Conservation (phyloP, 2,329 filamentous ascomycete species). For the Talaromyces piceae region DNA sequence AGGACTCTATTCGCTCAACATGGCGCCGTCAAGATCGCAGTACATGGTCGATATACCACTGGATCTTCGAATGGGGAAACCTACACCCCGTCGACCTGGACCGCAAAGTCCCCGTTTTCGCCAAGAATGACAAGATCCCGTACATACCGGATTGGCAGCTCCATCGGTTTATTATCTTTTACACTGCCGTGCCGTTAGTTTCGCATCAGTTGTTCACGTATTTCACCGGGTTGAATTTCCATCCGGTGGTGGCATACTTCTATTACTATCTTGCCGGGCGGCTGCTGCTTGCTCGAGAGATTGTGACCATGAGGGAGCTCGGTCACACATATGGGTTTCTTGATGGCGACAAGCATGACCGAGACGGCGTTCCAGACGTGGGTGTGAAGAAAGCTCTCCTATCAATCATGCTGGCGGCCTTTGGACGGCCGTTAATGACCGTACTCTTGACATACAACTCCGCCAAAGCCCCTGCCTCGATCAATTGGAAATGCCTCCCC, state of each 20-base stretch:
- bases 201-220: slow-evolving; percentile 27
- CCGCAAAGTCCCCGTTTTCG: slow-evolving; percentile 24
- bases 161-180: slow-evolving; percentile 31
- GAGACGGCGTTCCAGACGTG: slow-evolving; percentile 34
- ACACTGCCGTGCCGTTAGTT: slow-evolving; percentile 27
- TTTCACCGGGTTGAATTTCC: slow-evolving; percentile 22
- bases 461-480: slow-evolving; percentile 14
- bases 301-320: slow-evolving; percentile 26
- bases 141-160: slow-evolving; percentile 23
- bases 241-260: slow-evolving; percentile 20
- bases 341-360: slow-evolving; percentile 35
- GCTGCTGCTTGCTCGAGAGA: slow-evolving; percentile 27
- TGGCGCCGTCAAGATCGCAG: slow-evolving; percentile 20
- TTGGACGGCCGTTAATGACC: slow-evolving; percentile 21
- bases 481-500: slow-evolving; percentile 25
- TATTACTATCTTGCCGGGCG: slow-evolving; percentile 32
- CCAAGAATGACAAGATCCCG: slow-evolving; percentile 34
- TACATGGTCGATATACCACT: slow-evolving; percentile 23
- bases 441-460: slow-evolving; percentile 19
- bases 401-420: slow-evolving; percentile 23
- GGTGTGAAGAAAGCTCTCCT: slow-evolving; percentile 23
- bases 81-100: slow-evolving; percentile 18
- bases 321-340: slow-evolving; percentile 32
- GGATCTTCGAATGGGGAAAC: slow-evolving; percentile 20
- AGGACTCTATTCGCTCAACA: slow-evolving; percentile 31